Percentiles rank a stretch among this genome's conserved stretches.
phyloP scores from a whole-genome alignment of 345 rosid species.

The Hypericum perforatum region DNA sequence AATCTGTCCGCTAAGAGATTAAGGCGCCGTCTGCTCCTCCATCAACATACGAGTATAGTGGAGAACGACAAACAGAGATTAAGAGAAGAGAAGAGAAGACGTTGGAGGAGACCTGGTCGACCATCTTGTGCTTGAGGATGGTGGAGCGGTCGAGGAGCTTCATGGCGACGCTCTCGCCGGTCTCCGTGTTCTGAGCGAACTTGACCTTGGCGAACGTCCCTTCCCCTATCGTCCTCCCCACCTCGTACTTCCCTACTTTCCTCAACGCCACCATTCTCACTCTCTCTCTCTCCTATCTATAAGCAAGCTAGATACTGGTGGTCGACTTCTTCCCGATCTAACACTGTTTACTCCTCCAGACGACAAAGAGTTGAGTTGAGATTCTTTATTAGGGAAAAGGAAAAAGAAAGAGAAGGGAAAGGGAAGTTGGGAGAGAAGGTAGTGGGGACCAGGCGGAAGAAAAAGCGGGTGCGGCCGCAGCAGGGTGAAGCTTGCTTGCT shows the following conservation, averaged over 20 bases:
- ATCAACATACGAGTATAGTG: background rate
- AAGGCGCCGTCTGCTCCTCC: too few species aligned
- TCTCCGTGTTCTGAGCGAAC: conserved; percentile 96
- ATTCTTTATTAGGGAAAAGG: too few species aligned
- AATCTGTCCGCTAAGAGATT: too few species aligned
- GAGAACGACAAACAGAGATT: background rate
- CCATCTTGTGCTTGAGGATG: conserved; percentile 93
- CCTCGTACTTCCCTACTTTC: conserved; percentile 91
- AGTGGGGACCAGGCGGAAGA: too few species aligned
- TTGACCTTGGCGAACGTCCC: conserved; percentile 94
- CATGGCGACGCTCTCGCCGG: conserved; percentile 99
- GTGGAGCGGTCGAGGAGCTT: conserved; percentile 78
- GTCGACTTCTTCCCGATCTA: too few species aligned
- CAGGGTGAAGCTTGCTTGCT: too few species aligned
- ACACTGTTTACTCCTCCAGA: too few species aligned
- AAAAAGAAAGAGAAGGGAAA: too few species aligned
- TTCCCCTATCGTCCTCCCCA: conserved; percentile 94
- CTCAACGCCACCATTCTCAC: conserved; percentile 59
- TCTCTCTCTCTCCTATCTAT: background rate
- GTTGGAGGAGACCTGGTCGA: conserved; percentile 68
- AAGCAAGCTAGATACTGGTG: too few species aligned
- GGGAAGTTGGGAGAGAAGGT: too few species aligned
- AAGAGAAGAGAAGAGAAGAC: background rate
- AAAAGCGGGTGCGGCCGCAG: too few species aligned
- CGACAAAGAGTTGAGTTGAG: too few species aligned